phyloP scores from a whole-genome alignment of 495 filamentous ascomycete genomes.

The Antarctomyces pellizariae region DNA sequence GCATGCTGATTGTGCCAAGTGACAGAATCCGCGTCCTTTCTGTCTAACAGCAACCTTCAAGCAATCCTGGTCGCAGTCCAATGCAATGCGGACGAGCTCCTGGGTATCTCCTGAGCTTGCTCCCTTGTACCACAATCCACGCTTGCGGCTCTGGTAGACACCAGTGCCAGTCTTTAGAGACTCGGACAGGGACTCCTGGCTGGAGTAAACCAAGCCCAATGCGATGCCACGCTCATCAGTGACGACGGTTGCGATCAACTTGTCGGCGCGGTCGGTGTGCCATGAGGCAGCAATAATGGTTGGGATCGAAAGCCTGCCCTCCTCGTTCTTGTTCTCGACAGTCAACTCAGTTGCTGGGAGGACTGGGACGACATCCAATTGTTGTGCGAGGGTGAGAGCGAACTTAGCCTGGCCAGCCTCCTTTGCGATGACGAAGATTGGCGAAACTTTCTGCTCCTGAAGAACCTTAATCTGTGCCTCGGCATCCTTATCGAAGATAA shows the following conservation, averaged over 20 bases:
- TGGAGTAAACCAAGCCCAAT: conserved; percentile 84
- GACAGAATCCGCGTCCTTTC: conserved; percentile 80
- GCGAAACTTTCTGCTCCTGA: conserved; percentile 20
- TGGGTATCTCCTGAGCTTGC: conserved; percentile 84
- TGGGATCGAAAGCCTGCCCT: conserved; percentile 37
- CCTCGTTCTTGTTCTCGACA: conserved; percentile 28
- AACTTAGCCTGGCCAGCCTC: conserved; percentile 22
- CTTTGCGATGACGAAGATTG: conserved; percentile 23
- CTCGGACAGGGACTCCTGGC: conserved; percentile 65
- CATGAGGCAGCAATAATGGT: conserved; percentile 43
- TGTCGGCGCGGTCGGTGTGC: conserved; percentile 63
- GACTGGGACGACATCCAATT: conserved; percentile 46
- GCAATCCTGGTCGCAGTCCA: conserved; percentile 87
- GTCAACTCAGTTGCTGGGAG: conserved; percentile 49
- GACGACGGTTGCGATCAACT: conserved; percentile 68
- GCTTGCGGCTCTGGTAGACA: conserved; percentile 87
- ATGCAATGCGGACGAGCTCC: conserved; percentile 57
- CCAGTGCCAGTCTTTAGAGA: conserved; percentile 71
- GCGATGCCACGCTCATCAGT: conserved; percentile 70
- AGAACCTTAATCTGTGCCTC: conserved; percentile 21
- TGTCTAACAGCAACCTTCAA: conserved; percentile 75
- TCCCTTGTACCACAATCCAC: conserved; percentile 92
- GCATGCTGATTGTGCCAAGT: conserved; percentile 74
- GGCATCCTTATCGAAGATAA: too few relatives aligned
- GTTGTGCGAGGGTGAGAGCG: conserved; percentile 27